Percentiles rank a stretch among this genome's conserved stretches.
phyloP scores from a whole-genome alignment of 1,284 basidiomycete species.

The Cerrena zonata region DNA sequence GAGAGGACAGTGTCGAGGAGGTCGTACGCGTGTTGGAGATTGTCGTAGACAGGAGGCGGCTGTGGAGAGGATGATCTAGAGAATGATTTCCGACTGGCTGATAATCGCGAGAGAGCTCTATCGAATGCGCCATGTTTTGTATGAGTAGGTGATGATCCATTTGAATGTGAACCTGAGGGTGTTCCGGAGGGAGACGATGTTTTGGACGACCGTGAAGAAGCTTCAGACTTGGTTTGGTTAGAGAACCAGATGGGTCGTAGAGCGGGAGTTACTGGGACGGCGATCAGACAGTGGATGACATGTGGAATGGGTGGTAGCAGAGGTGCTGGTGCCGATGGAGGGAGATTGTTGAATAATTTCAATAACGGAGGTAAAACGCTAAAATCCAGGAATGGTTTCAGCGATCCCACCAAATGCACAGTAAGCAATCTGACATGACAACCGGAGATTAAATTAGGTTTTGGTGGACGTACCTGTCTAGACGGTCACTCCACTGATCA shows the following conservation, averaged over 20 bases:
- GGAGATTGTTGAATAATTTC: constrained; percentile 56
- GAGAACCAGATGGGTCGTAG: constrained; percentile 50
- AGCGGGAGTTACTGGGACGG: constrained; percentile 55
- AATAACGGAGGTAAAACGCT: constrained; percentile 58
- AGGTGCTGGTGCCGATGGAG: constrained; percentile 54
- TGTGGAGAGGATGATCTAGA: constrained; percentile 23
- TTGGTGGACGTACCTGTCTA: constrained; percentile 63
- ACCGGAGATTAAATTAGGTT: too few relatives aligned
- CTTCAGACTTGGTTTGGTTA: constrained; percentile 11
- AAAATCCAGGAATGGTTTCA: too few relatives aligned
- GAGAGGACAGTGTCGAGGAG: constrained; percentile 58
- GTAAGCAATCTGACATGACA: too few relatives aligned
- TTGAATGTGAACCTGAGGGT: constrained; percentile 21
- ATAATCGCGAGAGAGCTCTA: constrained; percentile 54
- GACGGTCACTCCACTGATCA: constrained; percentile 63
- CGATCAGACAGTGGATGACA: constrained; percentile 68
- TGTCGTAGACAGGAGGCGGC: constrained; percentile 36
- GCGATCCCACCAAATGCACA: too few relatives aligned
- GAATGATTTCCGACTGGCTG: constrained; percentile 51
- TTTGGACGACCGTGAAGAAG: constrained; percentile 20
- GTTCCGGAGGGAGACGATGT: constrained; percentile 19
- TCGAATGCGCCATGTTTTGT: constrained; percentile 52
- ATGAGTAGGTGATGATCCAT: constrained; percentile 30
- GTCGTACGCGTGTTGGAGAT: constrained; percentile 57
- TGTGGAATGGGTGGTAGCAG: constrained; percentile 65